Percentiles rank a stretch among this genome's conserved stretches.
Conservation (phyloP, 192 early-diverging fungal genomes). For the Radiomyces spectabilis region DNA sequence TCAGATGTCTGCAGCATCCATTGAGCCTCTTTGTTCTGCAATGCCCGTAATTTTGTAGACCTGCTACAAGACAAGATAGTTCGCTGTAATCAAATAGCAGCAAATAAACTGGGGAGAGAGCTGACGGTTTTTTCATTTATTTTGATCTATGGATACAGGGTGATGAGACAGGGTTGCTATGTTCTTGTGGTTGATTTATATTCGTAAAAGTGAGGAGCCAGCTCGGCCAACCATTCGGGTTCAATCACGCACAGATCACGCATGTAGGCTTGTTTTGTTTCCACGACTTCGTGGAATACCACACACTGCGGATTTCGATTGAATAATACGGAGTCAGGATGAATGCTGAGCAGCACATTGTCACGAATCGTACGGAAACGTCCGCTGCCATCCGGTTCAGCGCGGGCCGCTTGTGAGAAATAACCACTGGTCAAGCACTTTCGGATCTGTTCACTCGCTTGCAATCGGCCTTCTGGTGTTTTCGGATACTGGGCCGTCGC, state of each 20-base stretch:
- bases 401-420: conserved; percentile 68
- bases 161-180: too few species aligned
- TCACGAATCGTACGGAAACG: conserved; percentile 56
- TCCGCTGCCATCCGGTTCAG: conserved; percentile 54
- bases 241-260: conserved; percentile 91
- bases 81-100: too few species aligned
- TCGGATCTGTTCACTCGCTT: conserved; percentile 42
- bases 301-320: conserved; percentile 86
- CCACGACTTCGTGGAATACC: conserved; percentile 90
- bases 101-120: too few species aligned
- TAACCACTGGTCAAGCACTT: conserved; percentile 69
- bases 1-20: too few species aligned
- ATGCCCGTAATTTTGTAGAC: too few species aligned
- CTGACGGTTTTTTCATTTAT: too few species aligned
- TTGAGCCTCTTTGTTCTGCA: too few species aligned
- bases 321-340: conserved; percentile 92
- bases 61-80: too few species aligned
- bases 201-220: conserved; percentile 82
- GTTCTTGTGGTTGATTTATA: conserved; percentile 10
- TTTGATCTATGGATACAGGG: too few species aligned
- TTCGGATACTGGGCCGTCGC: conserved; percentile 31
- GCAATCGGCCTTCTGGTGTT: conserved; percentile 19
- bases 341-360: conserved; percentile 60
- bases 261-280: conserved; percentile 97
- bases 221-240: conserved; percentile 90